Evolutionary conservation across 805 yeast species (phyloP).

Genomic region (Starmerella sirachaensis): DNA sequence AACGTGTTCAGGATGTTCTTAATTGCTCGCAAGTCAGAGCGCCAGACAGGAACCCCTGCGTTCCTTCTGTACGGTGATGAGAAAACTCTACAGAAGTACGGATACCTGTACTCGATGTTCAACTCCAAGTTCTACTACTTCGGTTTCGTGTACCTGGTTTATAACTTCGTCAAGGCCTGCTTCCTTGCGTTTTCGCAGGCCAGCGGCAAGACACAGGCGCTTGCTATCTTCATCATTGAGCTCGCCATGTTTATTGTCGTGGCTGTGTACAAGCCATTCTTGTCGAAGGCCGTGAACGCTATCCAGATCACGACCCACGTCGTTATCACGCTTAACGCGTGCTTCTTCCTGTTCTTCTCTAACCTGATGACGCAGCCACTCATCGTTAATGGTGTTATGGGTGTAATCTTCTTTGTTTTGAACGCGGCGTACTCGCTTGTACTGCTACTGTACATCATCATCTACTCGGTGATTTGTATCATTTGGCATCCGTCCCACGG

Average conservation of each 20-base stretch:
- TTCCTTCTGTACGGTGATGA: constrained; percentile 75
- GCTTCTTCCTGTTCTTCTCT: constrained; percentile 76
- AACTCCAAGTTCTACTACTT: constrained; percentile 75
- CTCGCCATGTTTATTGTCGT: constrained; percentile 53
- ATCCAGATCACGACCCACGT: constrained; percentile 60
- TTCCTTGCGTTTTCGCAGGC: constrained; percentile 70
- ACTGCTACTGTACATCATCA: constrained; percentile 56
- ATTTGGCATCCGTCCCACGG: constrained; percentile 71
- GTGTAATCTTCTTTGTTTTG: constrained; percentile 75
- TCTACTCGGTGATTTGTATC: constrained; percentile 40
- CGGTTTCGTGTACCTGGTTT: constrained; percentile 50
- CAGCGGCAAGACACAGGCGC: constrained; percentile 70
- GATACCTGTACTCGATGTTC: constrained; percentile 83
- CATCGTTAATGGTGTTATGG: constrained; percentile 75
- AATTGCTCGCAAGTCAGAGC: constrained; percentile 52
- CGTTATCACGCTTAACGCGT: constrained; percentile 66
- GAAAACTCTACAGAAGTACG: constrained; percentile 60
- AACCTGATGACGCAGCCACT: constrained; percentile 71
- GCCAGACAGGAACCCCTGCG: constrained; percentile 65
- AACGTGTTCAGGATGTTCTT: constrained; percentile 50
- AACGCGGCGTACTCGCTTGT: constrained; percentile 81
- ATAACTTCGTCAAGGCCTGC: constrained; percentile 52
- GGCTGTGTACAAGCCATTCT: constrained; percentile 57
- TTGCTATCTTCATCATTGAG: constrained; percentile 67
- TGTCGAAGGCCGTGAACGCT: constrained; percentile 73